phyloP scores from a whole-genome alignment of 139 green algal species.

The Asterochloris sp. region DNA sequence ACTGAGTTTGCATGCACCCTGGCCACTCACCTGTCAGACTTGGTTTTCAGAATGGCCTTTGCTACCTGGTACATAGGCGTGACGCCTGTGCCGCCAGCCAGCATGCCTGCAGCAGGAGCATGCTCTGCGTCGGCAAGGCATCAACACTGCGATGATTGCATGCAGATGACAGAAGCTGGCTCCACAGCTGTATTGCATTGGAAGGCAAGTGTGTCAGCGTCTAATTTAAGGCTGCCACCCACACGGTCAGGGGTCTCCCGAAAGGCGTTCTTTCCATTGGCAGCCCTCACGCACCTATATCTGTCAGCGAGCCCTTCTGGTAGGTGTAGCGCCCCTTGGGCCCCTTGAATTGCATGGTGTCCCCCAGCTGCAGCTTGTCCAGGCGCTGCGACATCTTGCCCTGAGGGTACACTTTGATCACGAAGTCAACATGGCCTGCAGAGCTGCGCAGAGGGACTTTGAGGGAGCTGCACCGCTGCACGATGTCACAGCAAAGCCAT shows the following conservation, averaged over 20 bases:
- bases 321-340: slow-evolving; percentile 84
- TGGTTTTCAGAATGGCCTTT: slow-evolving; percentile 57
- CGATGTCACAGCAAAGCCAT: not conserved
- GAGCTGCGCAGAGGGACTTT: too few species aligned
- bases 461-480: not conserved
- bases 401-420: slow-evolving; percentile 64
- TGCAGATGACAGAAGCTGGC: not conserved
- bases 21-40: slow-evolving; percentile 11
- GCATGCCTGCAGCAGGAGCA: slow-evolving; percentile 67
- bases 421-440: slow-evolving; percentile 5
- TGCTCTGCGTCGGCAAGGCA: not conserved
- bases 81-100: slow-evolving; percentile 93
- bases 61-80: slow-evolving; percentile 92
- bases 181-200: too few species aligned
- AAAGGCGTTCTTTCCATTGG: too few species aligned
- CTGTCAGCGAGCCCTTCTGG: slow-evolving; percentile 59
- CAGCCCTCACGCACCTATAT: slow-evolving; percentile 50
- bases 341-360: slow-evolving; percentile 82
- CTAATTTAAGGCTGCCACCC: too few species aligned
- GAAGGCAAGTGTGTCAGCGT: too few species aligned
- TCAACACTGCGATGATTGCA: too few species aligned
- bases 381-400: slow-evolving; percentile 88
- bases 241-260: too few species aligned
- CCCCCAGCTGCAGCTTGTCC: slow-evolving; percentile 68
- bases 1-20: not conserved